A percentile compares a stretch with the other conserved stretches of the same genome.
These are phyloP conservation scores for Nelumbo lutea DNA, from an alignment of 164 flowering plant genomes.

Conservation along the genomic window DNA sequence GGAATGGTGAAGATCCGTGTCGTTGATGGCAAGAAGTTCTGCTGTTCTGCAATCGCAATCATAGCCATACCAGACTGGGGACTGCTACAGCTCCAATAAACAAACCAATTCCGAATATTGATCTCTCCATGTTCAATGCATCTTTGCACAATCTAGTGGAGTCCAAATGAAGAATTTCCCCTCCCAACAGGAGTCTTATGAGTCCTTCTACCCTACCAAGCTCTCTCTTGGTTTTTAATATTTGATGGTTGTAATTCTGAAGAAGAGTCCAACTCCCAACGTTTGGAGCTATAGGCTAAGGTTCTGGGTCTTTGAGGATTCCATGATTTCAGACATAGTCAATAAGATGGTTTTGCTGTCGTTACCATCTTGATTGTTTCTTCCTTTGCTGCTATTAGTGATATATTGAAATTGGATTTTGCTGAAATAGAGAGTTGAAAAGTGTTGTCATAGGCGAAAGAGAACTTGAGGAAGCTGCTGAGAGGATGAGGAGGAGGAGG, in stretches of 20 bases:
- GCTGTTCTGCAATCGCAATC: conserved; percentile 20
- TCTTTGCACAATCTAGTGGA: conserved; percentile 64
- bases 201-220: too few relatives aligned
- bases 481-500: background rate
- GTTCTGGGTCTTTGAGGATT: conserved; percentile 38
- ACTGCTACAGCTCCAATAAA: conserved; percentile 84
- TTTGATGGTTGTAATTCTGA: conserved; percentile 67
- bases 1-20: conserved; percentile 73
- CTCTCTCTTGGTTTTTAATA: conserved; percentile 19
- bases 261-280: conserved; percentile 60
- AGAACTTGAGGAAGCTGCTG: conserved; percentile 2
- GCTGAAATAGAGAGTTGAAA: conserved; percentile 2
- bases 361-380: background rate
- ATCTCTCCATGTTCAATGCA: conserved; percentile 65
- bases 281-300: conserved; percentile 57
- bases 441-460: conserved; percentile 1
- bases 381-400: too few relatives aligned
- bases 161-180: conserved; percentile 76
- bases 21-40: conserved; percentile 93
- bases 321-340: conserved; percentile 41
- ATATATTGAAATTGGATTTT: background rate
- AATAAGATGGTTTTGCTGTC: conserved; percentile 23
- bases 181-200: conserved; percentile 12
- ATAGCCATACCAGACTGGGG: conserved; percentile 45
- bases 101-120: conserved; percentile 83